Percentiles rank a stretch among this genome's conserved stretches.
Conservation (phyloP, 495 filamentous ascomycete genomes). For the Penicillium ochrochloron region DNA sequence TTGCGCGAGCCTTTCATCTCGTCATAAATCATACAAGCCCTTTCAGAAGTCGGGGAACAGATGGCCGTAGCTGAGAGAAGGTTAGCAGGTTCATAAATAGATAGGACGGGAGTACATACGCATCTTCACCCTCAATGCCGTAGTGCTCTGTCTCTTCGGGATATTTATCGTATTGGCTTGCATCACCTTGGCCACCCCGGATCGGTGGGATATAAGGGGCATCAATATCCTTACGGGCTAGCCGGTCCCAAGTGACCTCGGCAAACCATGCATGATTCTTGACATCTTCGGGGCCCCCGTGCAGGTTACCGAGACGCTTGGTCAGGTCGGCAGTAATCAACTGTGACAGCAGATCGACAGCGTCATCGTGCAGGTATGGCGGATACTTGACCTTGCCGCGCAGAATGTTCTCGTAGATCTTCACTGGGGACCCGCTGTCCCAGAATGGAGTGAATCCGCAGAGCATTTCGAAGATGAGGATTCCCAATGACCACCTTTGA, state of each 20-base stretch:
- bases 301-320: conserved; percentile 91
- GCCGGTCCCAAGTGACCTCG: conserved; percentile 95
- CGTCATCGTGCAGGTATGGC: conserved; percentile 91
- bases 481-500: conserved; percentile 93
- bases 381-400: conserved; percentile 94
- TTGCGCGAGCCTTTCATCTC: conserved; percentile 39
- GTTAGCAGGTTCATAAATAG: conserved; percentile 20
- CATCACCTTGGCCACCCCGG: conserved; percentile 87
- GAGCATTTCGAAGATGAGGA: conserved; percentile 99
- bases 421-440: conserved; percentile 96
- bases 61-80: conserved; percentile 61
- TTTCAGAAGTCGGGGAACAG: conserved; percentile 74
- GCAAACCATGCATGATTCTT: conserved; percentile 96
- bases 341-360: conserved; percentile 86
- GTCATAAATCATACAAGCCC: conserved; percentile 45
- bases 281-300: conserved; percentile 89
- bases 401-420: conserved; percentile 99
- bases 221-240: conserved; percentile 95
- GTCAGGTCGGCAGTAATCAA: conserved; percentile 95
- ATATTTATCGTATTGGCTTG: conserved; percentile 97
- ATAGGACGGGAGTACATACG: conserved; percentile 61
- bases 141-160: conserved; percentile 95
- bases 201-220: conserved; percentile 98
- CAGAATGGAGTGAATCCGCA: conserved; percentile 99
- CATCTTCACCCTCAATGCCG: conserved; percentile 73